Evolutionary conservation across 1,139 yeast genomes (phyloP), one percentile per base, ranked within the genome.

Genomic region (Hansenula sp.): DNA sequence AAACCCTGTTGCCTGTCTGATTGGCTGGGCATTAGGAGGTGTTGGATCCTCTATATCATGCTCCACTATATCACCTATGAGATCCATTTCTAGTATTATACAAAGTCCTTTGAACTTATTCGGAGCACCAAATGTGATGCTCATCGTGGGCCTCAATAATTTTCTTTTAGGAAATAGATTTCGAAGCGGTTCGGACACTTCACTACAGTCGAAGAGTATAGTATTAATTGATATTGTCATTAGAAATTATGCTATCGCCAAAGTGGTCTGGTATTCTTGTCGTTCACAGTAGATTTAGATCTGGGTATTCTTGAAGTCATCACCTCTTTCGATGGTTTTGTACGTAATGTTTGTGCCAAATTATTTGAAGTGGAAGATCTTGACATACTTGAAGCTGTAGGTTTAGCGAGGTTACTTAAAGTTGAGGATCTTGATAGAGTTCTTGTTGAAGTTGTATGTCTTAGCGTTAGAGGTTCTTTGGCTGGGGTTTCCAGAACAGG

Each of bases 31-130:
- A 1, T 34, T 22, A 3, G 46, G 57, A 13, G 72, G 71, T 14
- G 56, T 63, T 33, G 56, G 57, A 0, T 64, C 62, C 18, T 52
- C 64, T 1, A 67, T 66, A 29, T 80, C 82, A 44, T 73, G 79
- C 60, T 85, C 95, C 9, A 85, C 79, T 34, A 86, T 83, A 44
- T 86, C 95, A 10, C 88, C 87, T 17, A 84, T 65, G 50, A 81
- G 67, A 60, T 83, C 85, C 92, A 84, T 83, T 26, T 13, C 5
- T 21, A 10, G 7, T 11, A 16, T 10, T 19, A n/a, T n/a, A n/a
- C n/a, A n/a, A n/a, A n/a, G n/a, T n/a, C n/a, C n/a, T n/a, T n/a
- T n/a, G n/a, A n/a, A n/a, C n/a, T n/a, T n/a, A n/a, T n/a, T n/a
- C n/a, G n/a, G n/a, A n/a, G n/a, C n/a, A n/a, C n/a, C n/a, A n/a